Conservation (phyloP, 192 early-diverging fungal genomes). For the Chytriomyces hyalinus region DNA sequence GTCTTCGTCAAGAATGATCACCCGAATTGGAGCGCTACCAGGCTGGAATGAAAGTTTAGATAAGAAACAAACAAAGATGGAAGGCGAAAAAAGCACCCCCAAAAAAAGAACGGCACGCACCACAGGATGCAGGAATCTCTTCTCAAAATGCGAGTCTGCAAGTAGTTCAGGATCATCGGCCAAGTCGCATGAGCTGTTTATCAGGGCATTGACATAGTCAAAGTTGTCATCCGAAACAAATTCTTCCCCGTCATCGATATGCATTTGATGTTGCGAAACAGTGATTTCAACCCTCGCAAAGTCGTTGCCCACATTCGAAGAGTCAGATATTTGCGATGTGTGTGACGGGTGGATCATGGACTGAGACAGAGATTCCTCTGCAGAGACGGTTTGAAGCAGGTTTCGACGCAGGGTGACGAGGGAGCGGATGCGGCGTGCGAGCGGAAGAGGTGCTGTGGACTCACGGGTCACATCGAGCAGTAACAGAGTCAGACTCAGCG, state of each 20-base stretch:
- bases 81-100: neutral
- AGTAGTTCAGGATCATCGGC: neutral
- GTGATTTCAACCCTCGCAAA: conserved; percentile 26
- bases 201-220: conserved; percentile 8
- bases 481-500: too few relatives aligned
- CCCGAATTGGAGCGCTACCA: conserved; percentile 16
- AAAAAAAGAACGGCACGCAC: neutral
- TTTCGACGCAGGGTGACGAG: neutral
- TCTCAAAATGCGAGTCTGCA: conserved; percentile 12
- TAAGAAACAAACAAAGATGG: neutral
- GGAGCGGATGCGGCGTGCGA: neutral
- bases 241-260: neutral
- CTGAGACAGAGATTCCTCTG: neutral
- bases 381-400: neutral
- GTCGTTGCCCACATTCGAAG: conserved; percentile 14
- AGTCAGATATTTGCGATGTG: neutral
- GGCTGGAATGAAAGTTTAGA: neutral
- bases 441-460: neutral
- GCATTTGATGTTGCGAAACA: neutral
- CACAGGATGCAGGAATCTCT: conserved; percentile 13
- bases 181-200: neutral
- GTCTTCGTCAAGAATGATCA: conserved; percentile 24
- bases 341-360: neutral
- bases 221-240: neutral
- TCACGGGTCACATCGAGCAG: too few relatives aligned